Evolutionary conservation across 176 grass and related monocot species (phyloP).

Genomic region (Avena atlantica): DNA sequence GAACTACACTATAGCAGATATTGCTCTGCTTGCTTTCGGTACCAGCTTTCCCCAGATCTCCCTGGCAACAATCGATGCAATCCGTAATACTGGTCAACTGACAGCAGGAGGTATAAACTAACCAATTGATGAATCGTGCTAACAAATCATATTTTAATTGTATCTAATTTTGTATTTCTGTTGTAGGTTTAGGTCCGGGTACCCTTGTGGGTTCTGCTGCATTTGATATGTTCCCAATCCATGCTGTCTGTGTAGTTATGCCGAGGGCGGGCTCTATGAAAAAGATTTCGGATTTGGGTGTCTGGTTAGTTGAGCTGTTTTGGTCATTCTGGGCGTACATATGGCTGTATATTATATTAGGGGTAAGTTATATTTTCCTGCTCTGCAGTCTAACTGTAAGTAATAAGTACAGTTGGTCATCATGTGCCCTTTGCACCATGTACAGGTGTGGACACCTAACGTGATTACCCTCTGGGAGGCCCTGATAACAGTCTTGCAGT

Average conservation of each 20-base stretch:
- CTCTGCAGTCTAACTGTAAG: conserved; percentile 35
- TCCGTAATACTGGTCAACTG: conserved; percentile 68
- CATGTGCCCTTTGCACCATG: conserved; percentile 11
- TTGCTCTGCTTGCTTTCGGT: conserved; percentile 87
- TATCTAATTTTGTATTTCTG: conserved; percentile 9
- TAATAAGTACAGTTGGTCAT: background rate
- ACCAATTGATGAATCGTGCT: background rate
- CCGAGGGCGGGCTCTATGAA: conserved; percentile 72
- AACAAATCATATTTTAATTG: background rate
- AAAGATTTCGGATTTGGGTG: conserved; percentile 88
- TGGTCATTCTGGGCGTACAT: conserved; percentile 98
- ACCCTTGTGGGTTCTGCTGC: conserved; percentile 95
- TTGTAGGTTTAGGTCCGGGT: conserved; percentile 81
- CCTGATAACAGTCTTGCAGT: conserved; percentile 86
- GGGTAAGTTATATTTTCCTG: conserved; percentile 50
- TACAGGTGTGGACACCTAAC: conserved; percentile 84
- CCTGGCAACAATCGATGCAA: conserved; percentile 79
- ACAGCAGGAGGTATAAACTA: conserved; percentile 81
- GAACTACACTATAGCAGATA: conserved; percentile 90
- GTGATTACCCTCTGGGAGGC: conserved; percentile 87
- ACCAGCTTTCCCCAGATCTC: conserved; percentile 98
- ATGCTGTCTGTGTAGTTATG: conserved; percentile 87
- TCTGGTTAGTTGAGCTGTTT: conserved; percentile 84
- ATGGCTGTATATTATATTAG: conserved; percentile 91
- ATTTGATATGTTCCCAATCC: conserved; percentile 87